A percentile compares a stretch with the other conserved stretches of the same genome.
Evolutionary conservation across 495 filamentous ascomycete genomes (phyloP).

Genomic region (Glarea lozoyensis): DNA sequence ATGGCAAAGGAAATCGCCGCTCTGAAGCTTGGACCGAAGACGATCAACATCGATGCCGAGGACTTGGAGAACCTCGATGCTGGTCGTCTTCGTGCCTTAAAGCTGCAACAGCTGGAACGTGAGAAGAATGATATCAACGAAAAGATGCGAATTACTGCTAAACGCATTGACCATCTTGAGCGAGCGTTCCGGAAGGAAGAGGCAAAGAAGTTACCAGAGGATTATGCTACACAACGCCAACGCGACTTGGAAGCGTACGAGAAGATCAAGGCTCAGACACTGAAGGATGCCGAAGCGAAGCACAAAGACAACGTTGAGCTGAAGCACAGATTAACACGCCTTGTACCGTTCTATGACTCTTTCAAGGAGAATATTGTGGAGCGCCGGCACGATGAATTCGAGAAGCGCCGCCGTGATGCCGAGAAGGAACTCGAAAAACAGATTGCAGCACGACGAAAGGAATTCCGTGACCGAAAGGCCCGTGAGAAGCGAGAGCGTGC

Average conservation of each 20-base stretch:
- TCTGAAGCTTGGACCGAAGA: constrained; percentile 70
- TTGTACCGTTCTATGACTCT: constrained; percentile 70
- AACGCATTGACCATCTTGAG: constrained; percentile 96
- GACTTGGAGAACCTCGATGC: constrained; percentile 74
- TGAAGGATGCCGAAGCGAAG: constrained; percentile 74
- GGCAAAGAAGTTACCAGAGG: constrained; percentile 77
- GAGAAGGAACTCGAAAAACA: constrained; percentile 84
- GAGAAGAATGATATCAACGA: constrained; percentile 94
- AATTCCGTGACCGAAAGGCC: constrained; percentile 62
- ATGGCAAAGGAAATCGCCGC: constrained; percentile 93
- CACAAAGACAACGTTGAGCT: constrained; percentile 85
- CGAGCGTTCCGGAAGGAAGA: constrained; percentile 94
- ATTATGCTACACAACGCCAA: constrained; percentile 79
- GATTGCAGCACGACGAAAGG: constrained; percentile 77
- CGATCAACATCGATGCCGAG: constrained; percentile 72
- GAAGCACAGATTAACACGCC: constrained; percentile 78
- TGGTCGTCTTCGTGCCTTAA: constrained; percentile 82
- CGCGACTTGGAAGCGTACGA: constrained; percentile 76
- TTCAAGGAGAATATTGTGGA: constrained; percentile 75
- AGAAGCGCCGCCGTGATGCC: constrained; percentile 80
- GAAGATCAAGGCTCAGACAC: constrained; percentile 59
- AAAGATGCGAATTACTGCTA: constrained; percentile 81
- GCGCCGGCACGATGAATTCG: constrained; percentile 88
- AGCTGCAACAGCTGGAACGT: constrained; percentile 89
- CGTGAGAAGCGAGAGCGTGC: constrained; percentile 75